phyloP scores from a whole-genome alignment of 1,139 yeast genomes.

The Kodamaea sp. region DNA sequence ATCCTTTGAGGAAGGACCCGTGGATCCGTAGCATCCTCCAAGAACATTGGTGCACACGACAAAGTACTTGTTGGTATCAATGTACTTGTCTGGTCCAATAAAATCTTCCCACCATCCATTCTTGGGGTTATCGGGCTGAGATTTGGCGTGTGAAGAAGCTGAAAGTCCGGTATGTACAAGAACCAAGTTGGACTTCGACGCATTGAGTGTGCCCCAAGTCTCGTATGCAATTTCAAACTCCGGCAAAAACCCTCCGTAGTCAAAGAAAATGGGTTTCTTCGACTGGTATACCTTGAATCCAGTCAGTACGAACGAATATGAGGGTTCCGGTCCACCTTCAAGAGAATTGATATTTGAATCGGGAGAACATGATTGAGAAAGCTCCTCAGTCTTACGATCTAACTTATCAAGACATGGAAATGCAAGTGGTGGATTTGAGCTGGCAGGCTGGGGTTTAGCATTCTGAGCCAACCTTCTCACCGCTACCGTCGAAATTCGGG shows the following conservation, averaged over 20 bases:
- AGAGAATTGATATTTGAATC: conserved; percentile 41
- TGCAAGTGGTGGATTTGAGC: conserved; percentile 63
- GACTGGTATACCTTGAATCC: conserved; percentile 66
- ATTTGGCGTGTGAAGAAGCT: conserved; percentile 93
- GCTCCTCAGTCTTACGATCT: conserved; percentile 57
- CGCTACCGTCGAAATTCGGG: too few species aligned
- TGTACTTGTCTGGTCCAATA: conserved; percentile 78
- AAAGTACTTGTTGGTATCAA: conserved; percentile 81
- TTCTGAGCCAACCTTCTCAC: too few species aligned
- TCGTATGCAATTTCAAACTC: conserved; percentile 84
- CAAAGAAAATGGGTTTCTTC: conserved; percentile 63
- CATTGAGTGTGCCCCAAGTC: conserved; percentile 61
- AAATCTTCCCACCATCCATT: conserved; percentile 97
- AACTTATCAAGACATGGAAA: conserved; percentile 86
- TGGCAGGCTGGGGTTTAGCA: conserved; percentile 9
- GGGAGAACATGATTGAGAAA: conserved; percentile 27
- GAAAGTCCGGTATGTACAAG: conserved; percentile 88
- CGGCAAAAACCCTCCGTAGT: conserved; percentile 79
- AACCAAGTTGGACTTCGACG: conserved; percentile 65
- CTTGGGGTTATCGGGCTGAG: conserved; percentile 66
- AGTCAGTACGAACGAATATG: conserved; percentile 67
- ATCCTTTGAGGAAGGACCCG: conserved; percentile 85
- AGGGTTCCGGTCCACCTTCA: conserved; percentile 83
- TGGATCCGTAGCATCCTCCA: conserved; percentile 94
- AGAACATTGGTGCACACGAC: conserved; percentile 86